Conservation (phyloP, 1,139 yeast species). For the Candida sanyaensis region DNA sequence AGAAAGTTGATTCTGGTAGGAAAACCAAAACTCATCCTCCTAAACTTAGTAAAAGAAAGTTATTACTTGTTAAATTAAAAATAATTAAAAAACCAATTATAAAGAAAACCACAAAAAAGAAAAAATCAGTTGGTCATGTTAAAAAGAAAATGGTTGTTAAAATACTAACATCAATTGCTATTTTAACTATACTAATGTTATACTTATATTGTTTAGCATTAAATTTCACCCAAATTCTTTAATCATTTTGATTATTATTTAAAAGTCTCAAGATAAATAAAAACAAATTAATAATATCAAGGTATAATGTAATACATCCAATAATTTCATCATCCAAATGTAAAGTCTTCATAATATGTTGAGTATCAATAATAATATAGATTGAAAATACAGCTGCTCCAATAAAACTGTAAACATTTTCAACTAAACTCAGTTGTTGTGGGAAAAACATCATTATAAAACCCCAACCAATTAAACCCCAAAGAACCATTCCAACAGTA, state of each 20-base stretch:
- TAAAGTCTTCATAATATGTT: slow-evolving; percentile 73
- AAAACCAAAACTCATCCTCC: neutral
- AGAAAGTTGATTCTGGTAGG: neutral
- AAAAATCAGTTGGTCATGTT: neutral
- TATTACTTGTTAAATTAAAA: neutral
- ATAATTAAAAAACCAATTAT: neutral
- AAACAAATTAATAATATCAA: slow-evolving; percentile 82
- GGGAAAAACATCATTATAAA: slow-evolving; percentile 71
- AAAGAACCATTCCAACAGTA: slow-evolving; percentile 57
- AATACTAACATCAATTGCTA: neutral
- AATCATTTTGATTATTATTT: slow-evolving; percentile 33
- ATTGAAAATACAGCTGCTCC: slow-evolving; percentile 77
- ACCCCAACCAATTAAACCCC: slow-evolving; percentile 75
- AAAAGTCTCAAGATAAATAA: slow-evolving; percentile 72
- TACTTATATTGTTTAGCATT: slow-evolving; percentile 1
- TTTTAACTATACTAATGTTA: neutral
- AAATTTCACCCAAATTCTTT: neutral
- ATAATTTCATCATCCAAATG: slow-evolving; percentile 86
- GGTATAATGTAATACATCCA: slow-evolving; percentile 73
- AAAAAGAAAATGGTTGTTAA: neutral
- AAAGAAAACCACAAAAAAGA: neutral
- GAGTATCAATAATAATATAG: slow-evolving; percentile 81
- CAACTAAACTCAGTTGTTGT: slow-evolving; percentile 24
- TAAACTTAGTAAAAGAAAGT: neutral
- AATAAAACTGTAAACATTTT: slow-evolving; percentile 57